phyloP scores from a whole-genome alignment of 192 early-diverging fungal genomes.

The Coemansia sp. region DNA sequence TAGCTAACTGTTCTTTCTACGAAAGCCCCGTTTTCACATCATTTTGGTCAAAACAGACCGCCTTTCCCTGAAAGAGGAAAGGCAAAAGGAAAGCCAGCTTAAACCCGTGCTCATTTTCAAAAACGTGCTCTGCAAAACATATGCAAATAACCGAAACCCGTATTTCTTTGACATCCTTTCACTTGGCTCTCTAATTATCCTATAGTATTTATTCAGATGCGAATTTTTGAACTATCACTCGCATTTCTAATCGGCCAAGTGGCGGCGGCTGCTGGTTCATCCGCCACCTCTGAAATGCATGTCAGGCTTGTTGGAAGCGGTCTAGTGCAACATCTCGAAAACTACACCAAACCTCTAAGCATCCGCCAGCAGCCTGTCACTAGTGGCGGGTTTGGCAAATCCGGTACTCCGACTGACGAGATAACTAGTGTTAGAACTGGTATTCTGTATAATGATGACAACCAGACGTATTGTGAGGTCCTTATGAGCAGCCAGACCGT shows the following conservation, averaged over 20 bases:
- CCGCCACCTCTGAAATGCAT: not conserved
- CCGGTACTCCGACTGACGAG: not conserved
- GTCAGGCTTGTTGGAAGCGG: not conserved
- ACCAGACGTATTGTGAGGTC: constrained; percentile 17
- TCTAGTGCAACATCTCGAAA: not conserved
- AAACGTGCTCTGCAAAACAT: not conserved
- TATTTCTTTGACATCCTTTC: not conserved
- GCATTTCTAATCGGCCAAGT: not conserved
- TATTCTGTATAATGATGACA: constrained; percentile 2
- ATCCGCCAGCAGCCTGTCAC: not conserved
- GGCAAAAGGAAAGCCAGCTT: not conserved
- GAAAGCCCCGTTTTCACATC: not conserved
- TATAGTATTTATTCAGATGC: not conserved
- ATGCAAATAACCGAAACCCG: not conserved
- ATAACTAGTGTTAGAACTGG: not conserved
- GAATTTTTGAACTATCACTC: not conserved
- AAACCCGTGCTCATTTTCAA: no score
- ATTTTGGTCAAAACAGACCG: not conserved
- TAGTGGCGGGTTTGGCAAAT: not conserved
- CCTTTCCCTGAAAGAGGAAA: not conserved
- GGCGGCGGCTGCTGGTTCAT: not conserved
- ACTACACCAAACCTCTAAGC: not conserved
- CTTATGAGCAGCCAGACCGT: constrained; percentile 13
- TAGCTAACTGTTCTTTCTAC: not conserved
- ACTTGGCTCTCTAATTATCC: not conserved